Evolutionary conservation across 805 yeast genomes (phyloP).

Genomic region (Spathaspora girioi): DNA sequence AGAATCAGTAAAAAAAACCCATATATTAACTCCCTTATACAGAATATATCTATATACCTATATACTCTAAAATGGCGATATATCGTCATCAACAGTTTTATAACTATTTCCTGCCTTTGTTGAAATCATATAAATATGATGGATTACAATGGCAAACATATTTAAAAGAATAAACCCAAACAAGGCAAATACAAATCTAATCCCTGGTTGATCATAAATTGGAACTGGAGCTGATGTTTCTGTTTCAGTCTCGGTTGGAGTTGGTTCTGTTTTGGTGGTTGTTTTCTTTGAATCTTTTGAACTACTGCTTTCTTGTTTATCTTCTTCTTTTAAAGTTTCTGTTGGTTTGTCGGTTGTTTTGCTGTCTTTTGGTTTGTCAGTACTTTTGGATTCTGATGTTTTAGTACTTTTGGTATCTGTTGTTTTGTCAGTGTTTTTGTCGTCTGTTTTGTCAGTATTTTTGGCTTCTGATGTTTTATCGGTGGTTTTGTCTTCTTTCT

Average conservation of each 20-base stretch:
- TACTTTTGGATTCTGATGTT: background rate
- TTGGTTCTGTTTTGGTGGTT: background rate
- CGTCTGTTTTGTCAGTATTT: background rate
- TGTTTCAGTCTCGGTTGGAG: background rate
- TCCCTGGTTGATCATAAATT: constrained; percentile 20
- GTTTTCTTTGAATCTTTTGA: background rate
- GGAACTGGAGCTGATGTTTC: constrained; percentile 5
- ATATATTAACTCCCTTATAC: background rate
- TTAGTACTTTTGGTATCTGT: background rate
- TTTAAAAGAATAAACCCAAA: constrained; percentile 32
- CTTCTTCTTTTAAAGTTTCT: background rate
- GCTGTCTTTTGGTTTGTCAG: background rate
- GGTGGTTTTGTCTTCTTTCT: constrained; percentile 1
- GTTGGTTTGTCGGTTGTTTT: background rate
- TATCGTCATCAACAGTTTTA: constrained; percentile 30
- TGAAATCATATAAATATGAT: constrained; percentile 31
- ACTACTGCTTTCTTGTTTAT: too few species aligned
- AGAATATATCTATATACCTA: background rate
- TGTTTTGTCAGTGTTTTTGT: background rate
- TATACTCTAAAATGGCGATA: constrained; percentile 28
- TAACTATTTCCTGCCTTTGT: constrained; percentile 27
- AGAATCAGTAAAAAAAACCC: background rate
- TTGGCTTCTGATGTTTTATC: background rate
- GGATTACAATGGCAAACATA: constrained; percentile 33
- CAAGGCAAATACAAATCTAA: constrained; percentile 31